Percentiles rank a stretch among this genome's conserved stretches.
These are phyloP conservation scores for Agrocybe praecox DNA, from an alignment of 768 basidiomycete species.

Conservation along the genomic window DNA sequence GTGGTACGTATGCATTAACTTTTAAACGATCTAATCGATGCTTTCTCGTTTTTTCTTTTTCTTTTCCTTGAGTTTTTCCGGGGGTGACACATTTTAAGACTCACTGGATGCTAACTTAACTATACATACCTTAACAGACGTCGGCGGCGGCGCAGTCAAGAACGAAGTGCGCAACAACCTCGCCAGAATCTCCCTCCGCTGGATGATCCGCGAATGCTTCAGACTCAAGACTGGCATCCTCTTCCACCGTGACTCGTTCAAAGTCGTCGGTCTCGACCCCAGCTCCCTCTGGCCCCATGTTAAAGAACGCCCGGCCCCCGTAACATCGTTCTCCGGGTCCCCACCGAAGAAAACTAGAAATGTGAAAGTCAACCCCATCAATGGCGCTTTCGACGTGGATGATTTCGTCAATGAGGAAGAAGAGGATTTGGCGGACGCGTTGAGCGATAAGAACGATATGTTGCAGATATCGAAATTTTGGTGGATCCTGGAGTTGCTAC, in stretches of 20 bases:
- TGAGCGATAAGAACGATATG: slow-evolving; percentile 57
- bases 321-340: slow-evolving; percentile 27
- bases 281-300: slow-evolving; percentile 46
- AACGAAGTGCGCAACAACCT: slow-evolving; percentile 62
- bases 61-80: slow-evolving; percentile 25
- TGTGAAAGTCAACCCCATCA: slow-evolving; percentile 20
- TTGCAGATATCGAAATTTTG: slow-evolving; percentile 47
- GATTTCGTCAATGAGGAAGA: slow-evolving; percentile 53
- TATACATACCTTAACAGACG: too few species aligned
- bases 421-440: slow-evolving; percentile 61
- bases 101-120: too few species aligned
- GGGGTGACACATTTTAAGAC: too few species aligned
- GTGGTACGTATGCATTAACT: slow-evolving; percentile 46
- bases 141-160: slow-evolving; percentile 71
- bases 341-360: slow-evolving; percentile 22
- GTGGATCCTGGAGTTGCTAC: slow-evolving; percentile 68
- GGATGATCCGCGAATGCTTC: slow-evolving; percentile 76
- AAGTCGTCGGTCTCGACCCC: slow-evolving; percentile 46
- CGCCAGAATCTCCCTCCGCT: slow-evolving; percentile 73
- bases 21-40: too few species aligned
- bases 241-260: slow-evolving; percentile 52
- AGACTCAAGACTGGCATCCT: slow-evolving; percentile 57
- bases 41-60: background rate
- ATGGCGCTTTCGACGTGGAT: slow-evolving; percentile 22
- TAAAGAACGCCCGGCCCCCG: slow-evolving; percentile 40